Evolutionary conservation across 2,329 filamentous ascomycete species (phyloP), one percentile per base, ranked within the genome.

Genomic region (Orbilia brochopaga): DNA sequence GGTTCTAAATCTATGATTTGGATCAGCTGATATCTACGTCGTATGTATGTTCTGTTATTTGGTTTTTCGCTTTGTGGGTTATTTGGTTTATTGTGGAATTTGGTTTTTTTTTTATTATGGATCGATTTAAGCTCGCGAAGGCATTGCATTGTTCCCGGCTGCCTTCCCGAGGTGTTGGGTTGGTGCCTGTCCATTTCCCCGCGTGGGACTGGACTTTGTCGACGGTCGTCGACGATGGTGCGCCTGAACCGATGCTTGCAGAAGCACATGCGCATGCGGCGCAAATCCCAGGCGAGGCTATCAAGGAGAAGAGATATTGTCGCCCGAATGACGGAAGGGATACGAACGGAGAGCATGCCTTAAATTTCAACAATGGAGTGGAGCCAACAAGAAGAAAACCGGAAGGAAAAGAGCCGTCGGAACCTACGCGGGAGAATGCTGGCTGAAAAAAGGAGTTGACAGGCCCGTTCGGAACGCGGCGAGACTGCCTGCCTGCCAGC

Each of bases 81-180:
- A n/a, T n/a, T n/a, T n/a, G n/a, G n/a, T n/a, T n/a, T n/a, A n/a
- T n/a, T n/a, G n/a, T n/a, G n/a, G n/a, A n/a, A n/a, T n/a, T n/a
- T n/a, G n/a, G n/a, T n/a, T n/a, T n/a, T n/a, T n/a, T n/a, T n/a
- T n/a, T n/a, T n/a, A n/a, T n/a, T n/a, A n/a, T n/a, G n/a, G 30
- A 50, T 58, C 48, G 50, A 51, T 55, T 64, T 70, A 70, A 64
- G 59, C 59, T 70, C 48, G 50, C 54, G 59, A 52, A 40, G 23
- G 30, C 27, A n/a, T n/a, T n/a, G n/a, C 17, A 8, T 56, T 50
- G 53, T 60, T 63, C 59, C 66, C 53, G 59, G 51, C 65, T 32
- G 51, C 37, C 24, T 44, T 59, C 42, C 59, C 54, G 66, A 70
- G 58, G 48, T 54, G 59, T 64, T 70, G 66, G 64, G 46, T 69